Evolutionary conservation across 805 yeast genomes (phyloP).

Genomic region (Nakazawaea holstii): DNA sequence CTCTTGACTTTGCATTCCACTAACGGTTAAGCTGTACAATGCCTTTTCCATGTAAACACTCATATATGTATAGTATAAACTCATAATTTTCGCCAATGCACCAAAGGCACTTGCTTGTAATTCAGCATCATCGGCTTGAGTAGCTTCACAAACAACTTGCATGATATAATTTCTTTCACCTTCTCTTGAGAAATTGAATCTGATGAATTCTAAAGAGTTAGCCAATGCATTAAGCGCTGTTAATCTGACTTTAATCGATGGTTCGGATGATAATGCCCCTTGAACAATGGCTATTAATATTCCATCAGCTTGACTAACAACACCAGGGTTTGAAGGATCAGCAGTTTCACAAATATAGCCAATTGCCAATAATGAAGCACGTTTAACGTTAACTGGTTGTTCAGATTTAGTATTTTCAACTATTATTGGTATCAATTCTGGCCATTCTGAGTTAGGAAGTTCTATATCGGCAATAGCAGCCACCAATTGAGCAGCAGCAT

Average conservation of each 20-base stretch:
- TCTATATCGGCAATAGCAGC: conserved; percentile 98
- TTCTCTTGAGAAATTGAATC: conserved; percentile 82
- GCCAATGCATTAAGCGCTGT: conserved; percentile 92
- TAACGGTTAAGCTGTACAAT: conserved; percentile 78
- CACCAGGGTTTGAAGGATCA: conserved; percentile 73
- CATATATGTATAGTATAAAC: conserved; percentile 84
- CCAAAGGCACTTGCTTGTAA: conserved; percentile 95
- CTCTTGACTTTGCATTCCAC: conserved; percentile 82
- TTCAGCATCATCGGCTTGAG: conserved; percentile 80
- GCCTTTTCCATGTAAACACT: conserved; percentile 97
- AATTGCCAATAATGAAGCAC: conserved; percentile 81
- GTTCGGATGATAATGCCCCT: conserved; percentile 86
- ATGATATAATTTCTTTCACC: conserved; percentile 95
- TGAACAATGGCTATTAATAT: conserved; percentile 93
- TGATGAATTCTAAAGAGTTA: conserved; percentile 85
- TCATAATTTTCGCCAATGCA: conserved; percentile 88
- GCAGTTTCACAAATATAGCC: conserved; percentile 96
- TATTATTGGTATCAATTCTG: conserved; percentile 73
- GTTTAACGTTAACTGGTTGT: conserved; percentile 73
- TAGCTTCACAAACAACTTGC: conserved; percentile 99
- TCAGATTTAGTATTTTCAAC: conserved; percentile 82
- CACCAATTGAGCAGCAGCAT: conserved; percentile 86
- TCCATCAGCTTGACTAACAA: conserved; percentile 83
- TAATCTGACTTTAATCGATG: conserved; percentile 67
- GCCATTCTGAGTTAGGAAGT: conserved; percentile 85